Percentiles rank a stretch among this genome's conserved stretches.
These are phyloP conservation scores for Alternaria viburni DNA, from an alignment of 2,329 filamentous ascomycete genomes.

Conservation along the genomic window DNA sequence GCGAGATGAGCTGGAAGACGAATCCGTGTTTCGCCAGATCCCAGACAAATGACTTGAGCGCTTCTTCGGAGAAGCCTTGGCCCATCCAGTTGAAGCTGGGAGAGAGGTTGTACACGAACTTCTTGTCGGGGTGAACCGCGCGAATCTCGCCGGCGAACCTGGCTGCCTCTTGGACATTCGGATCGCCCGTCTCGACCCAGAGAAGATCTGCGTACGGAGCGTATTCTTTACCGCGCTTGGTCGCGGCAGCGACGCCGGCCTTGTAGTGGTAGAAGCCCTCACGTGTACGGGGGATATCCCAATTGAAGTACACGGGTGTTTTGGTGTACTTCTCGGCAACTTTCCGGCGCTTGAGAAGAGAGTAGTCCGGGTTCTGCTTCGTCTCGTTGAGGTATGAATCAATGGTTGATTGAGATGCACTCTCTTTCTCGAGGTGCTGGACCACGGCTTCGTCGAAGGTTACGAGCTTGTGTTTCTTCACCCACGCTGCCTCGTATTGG, in stretches of 20 bases:
- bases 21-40: slow-evolving; percentile 89
- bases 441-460: slow-evolving; percentile 92
- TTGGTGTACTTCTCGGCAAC: slow-evolving; percentile 73
- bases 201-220: slow-evolving; percentile 92
- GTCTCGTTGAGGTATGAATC: slow-evolving; percentile 71
- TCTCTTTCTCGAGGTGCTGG: slow-evolving; percentile 72
- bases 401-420: slow-evolving; percentile 68
- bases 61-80: slow-evolving; percentile 84
- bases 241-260: slow-evolving; percentile 82
- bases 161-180: slow-evolving; percentile 77
- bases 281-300: slow-evolving; percentile 89
- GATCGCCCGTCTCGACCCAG: slow-evolving; percentile 96
- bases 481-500: slow-evolving; percentile 83
- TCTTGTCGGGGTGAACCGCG: slow-evolving; percentile 74
- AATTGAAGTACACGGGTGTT: slow-evolving; percentile 78
- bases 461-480: slow-evolving; percentile 81
- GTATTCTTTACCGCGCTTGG: slow-evolving; percentile 90
- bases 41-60: slow-evolving; percentile 92
- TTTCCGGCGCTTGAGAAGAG: slow-evolving; percentile 76
- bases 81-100: slow-evolving; percentile 99
- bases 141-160: slow-evolving; percentile 80
- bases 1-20: slow-evolving; percentile 68
- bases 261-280: slow-evolving; percentile 94
- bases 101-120: slow-evolving; percentile 93
- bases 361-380: slow-evolving; percentile 71